Conservation (phyloP, 257 asterid genomes). For the Pogostemon cablin region DNA sequence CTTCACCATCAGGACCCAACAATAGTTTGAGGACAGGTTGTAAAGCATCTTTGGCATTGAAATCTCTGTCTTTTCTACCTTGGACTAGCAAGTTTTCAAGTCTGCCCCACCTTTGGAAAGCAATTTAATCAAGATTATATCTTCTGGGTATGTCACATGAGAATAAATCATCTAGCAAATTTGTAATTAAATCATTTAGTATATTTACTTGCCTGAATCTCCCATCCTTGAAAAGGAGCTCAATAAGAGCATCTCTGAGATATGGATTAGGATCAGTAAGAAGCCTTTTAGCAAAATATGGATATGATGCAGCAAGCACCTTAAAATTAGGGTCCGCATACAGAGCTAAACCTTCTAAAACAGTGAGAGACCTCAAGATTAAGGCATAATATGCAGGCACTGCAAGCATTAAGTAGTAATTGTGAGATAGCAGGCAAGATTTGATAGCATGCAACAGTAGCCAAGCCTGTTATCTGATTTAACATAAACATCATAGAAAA, state of each 20-base stretch:
- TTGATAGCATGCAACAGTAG: constrained; percentile 14
- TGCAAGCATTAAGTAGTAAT: constrained; percentile 51
- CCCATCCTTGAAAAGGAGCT: constrained; percentile 97
- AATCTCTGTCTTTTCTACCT: constrained; percentile 87
- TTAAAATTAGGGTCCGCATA: constrained; percentile 96
- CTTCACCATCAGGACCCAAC: constrained; percentile 85
- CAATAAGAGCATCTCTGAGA: constrained; percentile 98
- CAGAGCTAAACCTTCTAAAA: constrained; percentile 96
- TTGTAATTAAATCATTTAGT: constrained; percentile 26
- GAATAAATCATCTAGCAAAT: constrained; percentile 26
- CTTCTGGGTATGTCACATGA: constrained; percentile 19
- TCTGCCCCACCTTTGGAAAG: constrained; percentile 87
- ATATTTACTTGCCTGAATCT: constrained; percentile 76
- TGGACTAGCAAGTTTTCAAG: constrained; percentile 95
- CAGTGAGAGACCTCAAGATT: constrained; percentile 98
- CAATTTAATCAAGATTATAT: constrained; percentile 30
- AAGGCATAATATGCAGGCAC: constrained; percentile 98
- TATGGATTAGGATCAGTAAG: constrained; percentile 98
- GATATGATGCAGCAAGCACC: constrained; percentile 99
- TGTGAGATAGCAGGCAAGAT: constrained; percentile 31
- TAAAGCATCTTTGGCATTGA: constrained; percentile 90
- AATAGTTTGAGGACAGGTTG: constrained; percentile 94
- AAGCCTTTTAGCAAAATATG: constrained; percentile 97
- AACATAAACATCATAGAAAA: constrained; percentile 17
- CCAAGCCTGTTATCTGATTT: constrained; percentile 23